Base-by-base conservation (phyloP, 371 early-diverging fungal species). In the Rhizopus arrhizus region DNA sequence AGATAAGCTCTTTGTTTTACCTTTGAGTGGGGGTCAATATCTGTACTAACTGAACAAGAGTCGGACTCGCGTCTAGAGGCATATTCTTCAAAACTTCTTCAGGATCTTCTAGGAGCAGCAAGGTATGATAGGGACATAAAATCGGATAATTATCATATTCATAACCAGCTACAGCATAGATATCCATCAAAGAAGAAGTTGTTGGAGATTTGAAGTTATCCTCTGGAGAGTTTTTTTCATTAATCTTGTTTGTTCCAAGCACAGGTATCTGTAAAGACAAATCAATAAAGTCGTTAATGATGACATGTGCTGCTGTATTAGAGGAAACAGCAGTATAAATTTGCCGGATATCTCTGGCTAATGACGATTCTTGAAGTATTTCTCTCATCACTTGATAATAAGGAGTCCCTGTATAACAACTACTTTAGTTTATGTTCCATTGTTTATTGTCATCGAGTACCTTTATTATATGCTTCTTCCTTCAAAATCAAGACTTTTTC, bases 11-110 rank as follows among this genome's bases (percentile, higher is more conserved):
- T 12, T 51, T 51, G 8, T 40, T 36, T 45, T 77, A 89, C 85
- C 88, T 84, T 66, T 88, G 89, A 15, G 90, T 92, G 0, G 95
- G 95, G n/a, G 91, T 89, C 15, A 94, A 81, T n/a, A 88, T 86
- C 47, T 94, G 92, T 6, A 97, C 88, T 0, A 97, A 75, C 32
- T 89, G 87, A 4, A 92, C 85, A 29, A 97, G 67, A 6, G 93
- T 86, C 0, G 95, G 94, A 55, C 90, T 91, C 8, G 91, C 87
- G 74, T 95, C 94, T 55, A 89, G 62, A 9, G 93, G 91, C 66
- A 92, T 80, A 35, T 85, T 84, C 61, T 83, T 86, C 29, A 92
- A 54, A 31, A 97, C 85, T 61, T 90, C 90, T 57, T 93, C 93
- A 0, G 91, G 89, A 61, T 91, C 92, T 49, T 88, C 87, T n/a